Conservation (phyloP, 805 yeast species). For the Zygosaccharomyces lentus region DNA sequence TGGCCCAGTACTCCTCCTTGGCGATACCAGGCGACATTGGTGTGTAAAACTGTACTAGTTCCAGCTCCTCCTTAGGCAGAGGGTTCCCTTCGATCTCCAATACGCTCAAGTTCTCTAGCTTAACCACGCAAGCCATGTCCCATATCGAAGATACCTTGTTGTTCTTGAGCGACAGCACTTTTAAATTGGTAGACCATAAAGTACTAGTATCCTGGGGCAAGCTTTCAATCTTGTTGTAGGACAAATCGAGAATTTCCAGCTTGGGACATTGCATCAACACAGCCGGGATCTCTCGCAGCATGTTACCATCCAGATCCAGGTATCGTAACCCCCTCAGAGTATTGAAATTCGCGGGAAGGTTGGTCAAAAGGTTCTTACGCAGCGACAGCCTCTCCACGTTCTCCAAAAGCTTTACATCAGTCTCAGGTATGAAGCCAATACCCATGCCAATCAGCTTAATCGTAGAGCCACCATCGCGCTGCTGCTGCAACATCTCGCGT, state of each 20-base stretch:
- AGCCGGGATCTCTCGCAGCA: slow-evolving; percentile 50
- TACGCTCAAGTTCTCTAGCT: slow-evolving; percentile 48
- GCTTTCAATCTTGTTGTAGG: slow-evolving; percentile 47
- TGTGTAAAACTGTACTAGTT: slow-evolving; percentile 36
- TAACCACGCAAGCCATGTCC: slow-evolving; percentile 52
- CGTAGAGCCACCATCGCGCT: slow-evolving; percentile 20
- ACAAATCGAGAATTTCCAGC: slow-evolving; percentile 63
- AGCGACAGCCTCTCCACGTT: slow-evolving; percentile 49
- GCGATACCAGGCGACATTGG: slow-evolving; percentile 38
- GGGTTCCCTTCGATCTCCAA: slow-evolving; percentile 56
- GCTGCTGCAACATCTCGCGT: slow-evolving; percentile 14
- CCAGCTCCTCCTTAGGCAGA: slow-evolving; percentile 52
- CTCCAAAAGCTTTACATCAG: slow-evolving; percentile 37
- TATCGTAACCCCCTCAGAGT: slow-evolving; percentile 47
- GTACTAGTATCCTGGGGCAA: slow-evolving; percentile 44
- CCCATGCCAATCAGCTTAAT: slow-evolving; percentile 40
- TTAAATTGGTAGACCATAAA: slow-evolving; percentile 41
- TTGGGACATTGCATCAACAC: slow-evolving; percentile 37
- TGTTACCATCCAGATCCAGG: slow-evolving; percentile 63
- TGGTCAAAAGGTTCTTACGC: slow-evolving; percentile 46
- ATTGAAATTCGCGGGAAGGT: slow-evolving; percentile 46
- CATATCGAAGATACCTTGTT: slow-evolving; percentile 46
- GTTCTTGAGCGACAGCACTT: slow-evolving; percentile 56
- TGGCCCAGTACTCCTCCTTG: slow-evolving; percentile 37
- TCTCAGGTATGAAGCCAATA: slow-evolving; percentile 38